phyloP scores from a whole-genome alignment of 164 flowering plant species.

The Cinnamomum micranthum region DNA sequence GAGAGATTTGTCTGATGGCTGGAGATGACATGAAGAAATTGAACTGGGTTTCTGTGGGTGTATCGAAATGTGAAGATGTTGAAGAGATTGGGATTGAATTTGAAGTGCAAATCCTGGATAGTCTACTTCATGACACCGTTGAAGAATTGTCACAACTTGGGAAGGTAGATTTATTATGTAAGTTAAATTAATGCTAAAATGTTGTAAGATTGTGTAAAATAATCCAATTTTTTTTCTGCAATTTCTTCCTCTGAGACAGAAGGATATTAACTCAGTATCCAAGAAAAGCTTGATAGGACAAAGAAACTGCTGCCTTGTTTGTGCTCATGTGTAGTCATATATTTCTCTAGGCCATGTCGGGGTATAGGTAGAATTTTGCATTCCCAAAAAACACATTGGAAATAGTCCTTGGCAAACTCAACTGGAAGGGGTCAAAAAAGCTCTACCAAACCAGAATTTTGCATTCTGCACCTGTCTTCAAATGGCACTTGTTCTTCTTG shows the following conservation, averaged over 20 bases:
- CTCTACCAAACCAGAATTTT: no score
- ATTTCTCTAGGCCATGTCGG: no score
- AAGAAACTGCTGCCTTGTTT: neutral
- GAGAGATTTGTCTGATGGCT: constrained; percentile 30
- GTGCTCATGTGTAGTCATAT: neutral
- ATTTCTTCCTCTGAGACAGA: neutral
- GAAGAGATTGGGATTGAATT: constrained; percentile 37
- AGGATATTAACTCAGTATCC: neutral
- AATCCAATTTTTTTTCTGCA: neutral
- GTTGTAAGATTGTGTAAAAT: constrained; percentile 12
- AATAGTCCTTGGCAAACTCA: no score
- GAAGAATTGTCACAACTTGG: constrained; percentile 15
- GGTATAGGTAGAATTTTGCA: no score
- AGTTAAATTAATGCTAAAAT: neutral
- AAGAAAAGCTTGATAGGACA: neutral
- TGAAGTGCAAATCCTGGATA: constrained; percentile 38
- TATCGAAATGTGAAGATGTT: constrained; percentile 27
- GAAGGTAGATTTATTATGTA: no score
- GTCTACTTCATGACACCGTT: constrained; percentile 42
- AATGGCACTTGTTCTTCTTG: no score
- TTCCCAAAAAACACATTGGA: no score
- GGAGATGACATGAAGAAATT: constrained; percentile 34
- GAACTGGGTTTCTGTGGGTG: constrained; percentile 31
- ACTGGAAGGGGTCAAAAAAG: no score
- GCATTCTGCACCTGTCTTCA: no score